Percentiles rank a stretch among this genome's conserved stretches.
Conservation (phyloP, 495 filamentous ascomycete species). For the Penicillium verhagenii region DNA sequence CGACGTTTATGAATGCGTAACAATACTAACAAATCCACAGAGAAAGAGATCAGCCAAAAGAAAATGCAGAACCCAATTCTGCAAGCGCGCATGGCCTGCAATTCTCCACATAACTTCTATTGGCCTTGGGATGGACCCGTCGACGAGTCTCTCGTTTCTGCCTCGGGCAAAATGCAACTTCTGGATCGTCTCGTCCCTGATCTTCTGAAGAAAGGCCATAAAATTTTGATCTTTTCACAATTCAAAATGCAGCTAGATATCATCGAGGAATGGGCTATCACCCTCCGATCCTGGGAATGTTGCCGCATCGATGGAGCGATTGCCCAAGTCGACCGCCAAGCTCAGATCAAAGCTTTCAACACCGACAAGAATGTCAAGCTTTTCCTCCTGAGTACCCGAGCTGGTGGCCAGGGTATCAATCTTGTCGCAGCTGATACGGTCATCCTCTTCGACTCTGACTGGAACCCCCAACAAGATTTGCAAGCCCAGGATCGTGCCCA, state of each 20-base stretch:
- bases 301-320: slow-evolving; percentile 92
- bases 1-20: background rate
- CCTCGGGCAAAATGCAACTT: slow-evolving; percentile 92
- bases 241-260: slow-evolving; percentile 99
- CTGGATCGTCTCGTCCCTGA: slow-evolving; percentile 57
- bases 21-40: slow-evolving; percentile 34
- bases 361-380: slow-evolving; percentile 94
- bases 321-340: slow-evolving; percentile 84
- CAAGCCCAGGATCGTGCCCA: slow-evolving; percentile 99
- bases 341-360: slow-evolving; percentile 98
- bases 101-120: slow-evolving; percentile 94
- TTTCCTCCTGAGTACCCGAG: slow-evolving; percentile 86
- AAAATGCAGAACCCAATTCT: slow-evolving; percentile 94
- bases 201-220: slow-evolving; percentile 59
- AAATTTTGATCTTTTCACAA: slow-evolving; percentile 88
- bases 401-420: slow-evolving; percentile 92
- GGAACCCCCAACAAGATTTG: slow-evolving; percentile 98
- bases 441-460: slow-evolving; percentile 98
- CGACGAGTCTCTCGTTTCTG: slow-evolving; percentile 78
- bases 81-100: slow-evolving; percentile 90
- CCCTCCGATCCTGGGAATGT: slow-evolving; percentile 84
- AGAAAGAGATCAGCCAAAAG: slow-evolving; percentile 81
- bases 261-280: slow-evolving; percentile 84
- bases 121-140: slow-evolving; percentile 71
- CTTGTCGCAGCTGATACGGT: slow-evolving; percentile 97